Conservation (phyloP, 2,329 filamentous ascomycete species). For the Phialocephala subalpina region DNA sequence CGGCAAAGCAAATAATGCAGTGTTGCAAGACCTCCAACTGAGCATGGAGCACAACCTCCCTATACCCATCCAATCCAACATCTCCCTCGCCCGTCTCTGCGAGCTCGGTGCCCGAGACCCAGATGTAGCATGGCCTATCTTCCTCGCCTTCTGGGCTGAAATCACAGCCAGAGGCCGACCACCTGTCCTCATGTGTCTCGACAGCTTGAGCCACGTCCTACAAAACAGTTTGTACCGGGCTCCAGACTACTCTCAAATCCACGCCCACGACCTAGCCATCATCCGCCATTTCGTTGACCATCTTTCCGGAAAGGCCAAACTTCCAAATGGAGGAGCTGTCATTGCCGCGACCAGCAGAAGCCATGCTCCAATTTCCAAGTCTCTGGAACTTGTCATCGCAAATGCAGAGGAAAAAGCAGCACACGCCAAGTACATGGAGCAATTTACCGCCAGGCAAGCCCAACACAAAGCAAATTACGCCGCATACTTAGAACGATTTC, state of each 20-base stretch:
- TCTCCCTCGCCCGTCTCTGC: conserved; percentile 72
- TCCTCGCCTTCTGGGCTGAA: conserved; percentile 83
- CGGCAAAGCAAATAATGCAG: conserved; percentile 71
- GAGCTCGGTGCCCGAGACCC: conserved; percentile 75
- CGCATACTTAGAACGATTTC: no score
- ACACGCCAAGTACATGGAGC: not conserved
- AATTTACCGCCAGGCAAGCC: no score
- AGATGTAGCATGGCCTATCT: conserved; percentile 81
- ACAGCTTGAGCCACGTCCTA: conserved; percentile 86
- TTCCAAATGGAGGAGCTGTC: conserved; percentile 80
- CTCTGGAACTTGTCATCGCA: conserved; percentile 72
- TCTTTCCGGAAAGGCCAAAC: conserved; percentile 64
- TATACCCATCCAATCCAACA: conserved; percentile 62
- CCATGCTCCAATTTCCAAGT: conserved; percentile 70
- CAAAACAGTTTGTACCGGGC: conserved; percentile 77
- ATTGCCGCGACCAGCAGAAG: conserved; percentile 77
- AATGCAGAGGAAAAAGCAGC: conserved; percentile 50
- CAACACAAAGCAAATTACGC: no score
- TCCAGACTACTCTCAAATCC: conserved; percentile 75
- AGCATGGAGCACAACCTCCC: conserved; percentile 64
- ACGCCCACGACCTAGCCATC: conserved; percentile 84
- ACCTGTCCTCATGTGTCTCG: conserved; percentile 76
- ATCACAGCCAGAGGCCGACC: conserved; percentile 62
- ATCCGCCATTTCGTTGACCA: conserved; percentile 78
- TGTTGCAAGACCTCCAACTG: conserved; percentile 64